Evolutionary conservation across 768 basidiomycete genomes (phyloP).

Genomic region (Lanmaoa pseudosensibilis): DNA sequence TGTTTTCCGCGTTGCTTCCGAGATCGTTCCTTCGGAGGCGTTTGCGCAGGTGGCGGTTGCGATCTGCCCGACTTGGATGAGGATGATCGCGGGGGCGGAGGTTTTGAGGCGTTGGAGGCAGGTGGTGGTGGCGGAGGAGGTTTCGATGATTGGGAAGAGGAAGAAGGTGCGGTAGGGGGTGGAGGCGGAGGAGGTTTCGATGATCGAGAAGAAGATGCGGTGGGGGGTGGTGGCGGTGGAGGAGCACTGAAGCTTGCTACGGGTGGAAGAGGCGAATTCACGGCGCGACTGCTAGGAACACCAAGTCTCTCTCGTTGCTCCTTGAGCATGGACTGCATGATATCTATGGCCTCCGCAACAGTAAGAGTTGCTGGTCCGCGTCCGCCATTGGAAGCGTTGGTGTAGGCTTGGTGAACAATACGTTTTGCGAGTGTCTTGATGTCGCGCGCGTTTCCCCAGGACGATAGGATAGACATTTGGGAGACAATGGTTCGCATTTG

Average conservation of each 20-base stretch:
- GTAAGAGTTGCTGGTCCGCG: not conserved
- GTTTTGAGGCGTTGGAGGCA: not conserved
- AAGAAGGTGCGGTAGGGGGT: too few relatives aligned
- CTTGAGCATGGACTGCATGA: conserved; percentile 16
- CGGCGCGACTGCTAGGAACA: conserved; percentile 16
- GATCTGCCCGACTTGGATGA: conserved; percentile 7
- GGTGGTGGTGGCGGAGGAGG: too few relatives aligned
- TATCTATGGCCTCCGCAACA: conserved; percentile 3
- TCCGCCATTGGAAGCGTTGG: conserved; percentile 13
- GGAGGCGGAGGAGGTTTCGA: too few relatives aligned
- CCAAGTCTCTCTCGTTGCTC: conserved; percentile 24
- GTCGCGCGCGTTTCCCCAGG: conserved; percentile 74
- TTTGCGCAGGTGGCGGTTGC: too few relatives aligned
- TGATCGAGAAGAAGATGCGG: too few relatives aligned
- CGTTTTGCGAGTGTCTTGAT: conserved; percentile 47
- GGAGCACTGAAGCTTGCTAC: conserved; percentile 21
- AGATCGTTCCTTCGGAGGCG: conserved; percentile 9
- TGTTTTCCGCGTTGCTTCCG: too few relatives aligned
- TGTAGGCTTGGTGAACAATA: conserved; percentile 14
- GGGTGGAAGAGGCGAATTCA: conserved; percentile 11
- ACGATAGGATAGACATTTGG: conserved; percentile 44
- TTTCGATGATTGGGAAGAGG: too few relatives aligned
- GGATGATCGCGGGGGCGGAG: not conserved
- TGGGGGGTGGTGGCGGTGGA: conserved; percentile 25
- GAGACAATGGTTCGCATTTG: conserved; percentile 28